Percentiles rank a stretch among this genome's conserved stretches.
These are phyloP conservation scores for Lichtheimia hyalospora DNA, from an alignment of 371 early-diverging fungal species.

Conservation along the genomic window DNA sequence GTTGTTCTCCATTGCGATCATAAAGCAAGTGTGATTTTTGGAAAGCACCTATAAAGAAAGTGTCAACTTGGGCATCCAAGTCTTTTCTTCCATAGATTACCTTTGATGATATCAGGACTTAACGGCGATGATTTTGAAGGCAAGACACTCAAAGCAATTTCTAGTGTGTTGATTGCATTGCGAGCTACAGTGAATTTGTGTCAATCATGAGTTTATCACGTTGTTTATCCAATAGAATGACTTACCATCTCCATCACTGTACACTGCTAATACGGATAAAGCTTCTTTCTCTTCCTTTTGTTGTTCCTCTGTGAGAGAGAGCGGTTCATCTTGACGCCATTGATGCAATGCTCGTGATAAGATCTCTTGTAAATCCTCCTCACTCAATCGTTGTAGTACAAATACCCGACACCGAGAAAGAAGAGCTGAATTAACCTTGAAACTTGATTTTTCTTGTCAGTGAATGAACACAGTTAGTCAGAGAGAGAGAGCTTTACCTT, in stretches of 20 bases:
- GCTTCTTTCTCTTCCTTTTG: slow-evolving; percentile 33
- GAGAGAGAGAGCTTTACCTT: slow-evolving; percentile 33
- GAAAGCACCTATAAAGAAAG: slow-evolving; percentile 49
- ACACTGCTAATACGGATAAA: slow-evolving; percentile 46
- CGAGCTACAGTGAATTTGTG: slow-evolving; percentile 43
- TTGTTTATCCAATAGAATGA: neutral
- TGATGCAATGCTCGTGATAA: slow-evolving; percentile 55
- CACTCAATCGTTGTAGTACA: slow-evolving; percentile 64
- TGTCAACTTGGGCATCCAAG: no score
- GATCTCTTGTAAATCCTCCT: slow-evolving; percentile 59
- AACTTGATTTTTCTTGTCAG: slow-evolving; percentile 28
- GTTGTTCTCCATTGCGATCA: slow-evolving; percentile 84
- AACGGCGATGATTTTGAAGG: slow-evolving; percentile 24
- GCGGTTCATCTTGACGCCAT: slow-evolving; percentile 34
- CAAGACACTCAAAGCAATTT: slow-evolving; percentile 55
- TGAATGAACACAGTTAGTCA: neutral
- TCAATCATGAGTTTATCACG: neutral
- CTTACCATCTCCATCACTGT: slow-evolving; percentile 74
- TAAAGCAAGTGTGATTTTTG: slow-evolving; percentile 80
- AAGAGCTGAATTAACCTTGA: slow-evolving; percentile 80
- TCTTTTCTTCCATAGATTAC: no score
- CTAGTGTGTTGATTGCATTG: slow-evolving; percentile 68
- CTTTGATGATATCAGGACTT: slow-evolving; percentile 29
- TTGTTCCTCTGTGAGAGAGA: neutral
- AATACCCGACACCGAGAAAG: slow-evolving; percentile 82